Percentiles rank a stretch among this genome's conserved stretches.
Conservation (phyloP, 2,329 filamentous ascomycete species). For the Sclerotinia subarctica region DNA sequence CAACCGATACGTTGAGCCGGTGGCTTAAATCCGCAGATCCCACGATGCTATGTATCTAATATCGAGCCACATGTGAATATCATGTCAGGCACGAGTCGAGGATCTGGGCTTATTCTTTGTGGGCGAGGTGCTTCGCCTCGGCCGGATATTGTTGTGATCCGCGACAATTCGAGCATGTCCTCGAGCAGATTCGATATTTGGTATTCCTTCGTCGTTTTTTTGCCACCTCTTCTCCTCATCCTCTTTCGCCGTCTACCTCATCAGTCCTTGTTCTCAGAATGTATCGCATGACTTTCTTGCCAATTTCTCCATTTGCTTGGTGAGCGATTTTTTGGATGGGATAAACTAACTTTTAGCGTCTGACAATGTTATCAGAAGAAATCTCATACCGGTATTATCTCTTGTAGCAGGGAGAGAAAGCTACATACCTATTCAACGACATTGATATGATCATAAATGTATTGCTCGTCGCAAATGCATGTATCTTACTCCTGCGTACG, state of each 20-base stretch:
- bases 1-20: conserved; percentile 3
- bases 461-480: background rate
- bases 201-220: background rate
- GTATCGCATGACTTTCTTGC: background rate
- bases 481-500: background rate
- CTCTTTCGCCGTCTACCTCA: background rate
- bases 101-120: background rate
- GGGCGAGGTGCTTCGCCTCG: background rate
- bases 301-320: too few relatives aligned
- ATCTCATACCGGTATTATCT: background rate
- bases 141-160: background rate
- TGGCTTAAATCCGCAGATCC: background rate
- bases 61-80: background rate
- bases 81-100: background rate
- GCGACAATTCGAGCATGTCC: too few relatives aligned
- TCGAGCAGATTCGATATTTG: background rate
- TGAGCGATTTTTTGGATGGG: background rate
- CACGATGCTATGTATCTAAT: background rate
- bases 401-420: background rate
- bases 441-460: too few relatives aligned
- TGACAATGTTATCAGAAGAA: background rate
- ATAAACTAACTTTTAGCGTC: background rate
- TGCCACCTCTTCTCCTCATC: too few relatives aligned
- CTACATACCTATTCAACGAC: too few relatives aligned
- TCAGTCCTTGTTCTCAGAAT: background rate